Evolutionary conservation across 495 filamentous ascomycete genomes (phyloP).

Genomic region (Cudoniella acicularis): DNA sequence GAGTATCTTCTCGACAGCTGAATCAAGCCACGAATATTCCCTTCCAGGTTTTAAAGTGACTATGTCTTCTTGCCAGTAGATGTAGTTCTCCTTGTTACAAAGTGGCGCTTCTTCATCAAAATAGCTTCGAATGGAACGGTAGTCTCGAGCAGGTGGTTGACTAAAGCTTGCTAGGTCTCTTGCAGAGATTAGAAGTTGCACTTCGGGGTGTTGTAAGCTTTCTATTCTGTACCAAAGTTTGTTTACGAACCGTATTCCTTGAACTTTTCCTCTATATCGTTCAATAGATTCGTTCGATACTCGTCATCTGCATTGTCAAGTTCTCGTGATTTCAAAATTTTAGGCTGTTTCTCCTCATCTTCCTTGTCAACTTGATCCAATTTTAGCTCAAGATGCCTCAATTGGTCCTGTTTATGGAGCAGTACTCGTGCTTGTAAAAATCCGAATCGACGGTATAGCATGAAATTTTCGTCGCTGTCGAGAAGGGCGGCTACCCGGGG

Average conservation of each 20-base stretch:
- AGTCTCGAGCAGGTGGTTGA: slow-evolving; percentile 23
- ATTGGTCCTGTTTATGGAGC: slow-evolving; percentile 36
- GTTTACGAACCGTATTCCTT: slow-evolving; percentile 22
- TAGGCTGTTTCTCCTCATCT: slow-evolving; percentile 9
- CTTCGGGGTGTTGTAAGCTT: not conserved
- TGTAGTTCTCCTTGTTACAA: slow-evolving; percentile 13
- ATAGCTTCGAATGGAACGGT: slow-evolving; percentile 28
- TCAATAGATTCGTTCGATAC: slow-evolving; percentile 5
- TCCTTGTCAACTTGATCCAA: slow-evolving; percentile 26
- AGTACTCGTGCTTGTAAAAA: slow-evolving; percentile 35
- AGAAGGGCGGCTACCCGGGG: slow-evolving; percentile 35
- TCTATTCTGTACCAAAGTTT: too few relatives aligned
- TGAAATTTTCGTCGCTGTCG: slow-evolving; percentile 30
- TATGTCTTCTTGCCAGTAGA: slow-evolving; percentile 33
- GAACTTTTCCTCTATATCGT: slow-evolving; percentile 7
- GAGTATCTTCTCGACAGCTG: not conserved
- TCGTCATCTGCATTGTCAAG: slow-evolving; percentile 3
- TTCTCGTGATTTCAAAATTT: slow-evolving; percentile 1
- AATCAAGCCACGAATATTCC: slow-evolving; percentile 36
- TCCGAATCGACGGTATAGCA: slow-evolving; percentile 34
- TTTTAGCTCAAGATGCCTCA: slow-evolving; percentile 26
- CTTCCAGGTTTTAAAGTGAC: slow-evolving; percentile 33
- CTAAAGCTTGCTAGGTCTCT: slow-evolving; percentile 1
- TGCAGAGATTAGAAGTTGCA: not conserved
- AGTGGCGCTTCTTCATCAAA: slow-evolving; percentile 25